Percentiles rank a stretch among this genome's conserved stretches.
Evolutionary conservation across 2,329 filamentous ascomycete species (phyloP).

Genomic region (Cytospora schulzeri): DNA sequence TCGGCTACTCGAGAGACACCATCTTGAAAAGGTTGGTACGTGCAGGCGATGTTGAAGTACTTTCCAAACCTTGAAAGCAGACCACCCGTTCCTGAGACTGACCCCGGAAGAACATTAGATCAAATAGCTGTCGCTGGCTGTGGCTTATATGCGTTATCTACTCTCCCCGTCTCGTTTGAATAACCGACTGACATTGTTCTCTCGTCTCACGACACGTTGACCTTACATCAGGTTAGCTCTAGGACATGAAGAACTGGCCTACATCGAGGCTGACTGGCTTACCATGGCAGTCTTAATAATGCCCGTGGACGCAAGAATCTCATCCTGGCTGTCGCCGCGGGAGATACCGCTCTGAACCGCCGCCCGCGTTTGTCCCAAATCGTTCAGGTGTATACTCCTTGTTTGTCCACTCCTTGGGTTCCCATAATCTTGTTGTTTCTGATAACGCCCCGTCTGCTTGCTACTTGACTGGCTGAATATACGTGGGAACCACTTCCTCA

Average conservation of each 20-base stretch:
- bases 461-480: neutral
- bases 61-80: no score
- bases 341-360: neutral
- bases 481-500: neutral
- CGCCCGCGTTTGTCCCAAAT: neutral
- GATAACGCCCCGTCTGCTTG: neutral
- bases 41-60: no score
- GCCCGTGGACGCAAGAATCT: neutral
- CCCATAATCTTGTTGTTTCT: no score
- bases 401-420: neutral
- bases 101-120: neutral
- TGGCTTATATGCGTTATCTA: neutral
- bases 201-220: neutral
- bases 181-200: neutral
- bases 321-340: neutral
- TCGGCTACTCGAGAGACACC: no score
- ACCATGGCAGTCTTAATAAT: slow-evolving; percentile 3
- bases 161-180: neutral
- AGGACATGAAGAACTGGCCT: neutral
- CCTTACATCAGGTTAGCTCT: neutral
- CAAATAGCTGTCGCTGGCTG: neutral
- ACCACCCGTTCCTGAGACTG: no score
- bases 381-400: neutral
- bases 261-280: neutral
- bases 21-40: no score